Evolutionary conservation across 192 early-diverging fungal genomes (phyloP).

Genomic region (Rhizophagus sp.): DNA sequence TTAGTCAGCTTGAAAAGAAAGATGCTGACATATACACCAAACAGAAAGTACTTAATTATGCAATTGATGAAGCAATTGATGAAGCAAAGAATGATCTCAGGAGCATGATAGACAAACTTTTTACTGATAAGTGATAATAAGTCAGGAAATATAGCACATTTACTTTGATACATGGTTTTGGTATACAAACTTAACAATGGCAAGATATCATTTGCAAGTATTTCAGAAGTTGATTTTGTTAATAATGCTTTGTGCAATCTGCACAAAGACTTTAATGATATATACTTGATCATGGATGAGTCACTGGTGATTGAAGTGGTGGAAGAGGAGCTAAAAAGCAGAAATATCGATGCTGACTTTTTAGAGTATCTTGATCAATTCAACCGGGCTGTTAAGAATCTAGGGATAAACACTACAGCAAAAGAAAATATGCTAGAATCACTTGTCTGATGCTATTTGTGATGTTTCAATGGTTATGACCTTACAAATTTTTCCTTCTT

Average conservation of each 20-base stretch:
- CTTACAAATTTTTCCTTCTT: conserved; percentile 26
- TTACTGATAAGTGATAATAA: too few relatives aligned
- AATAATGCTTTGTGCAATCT: conserved; percentile 32
- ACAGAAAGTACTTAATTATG: too few relatives aligned
- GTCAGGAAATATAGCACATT: too few relatives aligned
- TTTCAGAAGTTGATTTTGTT: conserved; percentile 28
- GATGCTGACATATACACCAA: too few relatives aligned
- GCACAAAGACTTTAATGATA: not conserved
- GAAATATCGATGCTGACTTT: conserved; percentile 22
- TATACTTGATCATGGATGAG: conserved; percentile 32
- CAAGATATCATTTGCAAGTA: conserved; percentile 24
- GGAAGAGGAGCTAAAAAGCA: conserved; percentile 20
- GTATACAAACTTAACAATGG: conserved; percentile 27
- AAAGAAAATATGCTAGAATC: conserved; percentile 9
- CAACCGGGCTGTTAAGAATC: conserved; percentile 1
- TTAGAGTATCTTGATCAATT: conserved; percentile 31
- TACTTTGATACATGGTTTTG: too few relatives aligned
- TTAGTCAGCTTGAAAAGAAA: too few relatives aligned
- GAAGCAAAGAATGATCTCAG: too few relatives aligned
- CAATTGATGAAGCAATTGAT: too few relatives aligned
- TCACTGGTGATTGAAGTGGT: conserved; percentile 33
- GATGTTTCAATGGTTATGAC: too few relatives aligned
- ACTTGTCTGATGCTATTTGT: too few relatives aligned
- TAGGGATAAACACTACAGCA: conserved; percentile 27
- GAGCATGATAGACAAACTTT: too few relatives aligned